Percentiles rank a stretch among this genome's conserved stretches.
Conservation (phyloP, 2,329 filamentous ascomycete species). For the Alternaria sp. region DNA sequence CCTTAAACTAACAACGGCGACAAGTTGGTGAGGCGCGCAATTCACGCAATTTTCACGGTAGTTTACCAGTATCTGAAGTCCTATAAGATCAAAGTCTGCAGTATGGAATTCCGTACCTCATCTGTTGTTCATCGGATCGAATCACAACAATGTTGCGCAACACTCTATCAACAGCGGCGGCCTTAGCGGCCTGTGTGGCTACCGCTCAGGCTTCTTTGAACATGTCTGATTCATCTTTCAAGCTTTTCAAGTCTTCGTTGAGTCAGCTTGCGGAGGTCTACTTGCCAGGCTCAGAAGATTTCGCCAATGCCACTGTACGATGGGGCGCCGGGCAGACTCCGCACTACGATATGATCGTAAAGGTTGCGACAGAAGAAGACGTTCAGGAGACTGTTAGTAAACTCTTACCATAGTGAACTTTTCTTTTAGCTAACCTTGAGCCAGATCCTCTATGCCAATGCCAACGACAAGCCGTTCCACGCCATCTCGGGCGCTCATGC, state of each 20-base stretch:
- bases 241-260: not conserved
- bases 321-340: constrained; percentile 27
- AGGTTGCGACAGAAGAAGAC: constrained; percentile 25
- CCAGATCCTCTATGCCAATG: constrained; percentile 30
- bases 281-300: constrained; percentile 14
- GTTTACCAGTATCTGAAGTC: not conserved
- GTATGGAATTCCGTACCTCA: not conserved
- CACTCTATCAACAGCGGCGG: not conserved
- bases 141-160: not conserved
- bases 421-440: not conserved
- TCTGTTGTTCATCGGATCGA: not conserved
- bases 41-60: not conserved
- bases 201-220: not conserved
- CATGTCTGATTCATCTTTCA: not conserved
- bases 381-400: constrained; percentile 25
- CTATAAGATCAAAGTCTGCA: not conserved
- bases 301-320: constrained; percentile 13
- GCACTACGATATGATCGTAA: constrained; percentile 24
- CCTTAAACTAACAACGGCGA: not conserved
- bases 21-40: not conserved
- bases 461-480: constrained; percentile 41
- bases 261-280: constrained; percentile 9
- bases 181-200: not conserved
- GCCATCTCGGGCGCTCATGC: constrained; percentile 48
- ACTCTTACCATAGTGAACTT: too few species aligned